Percentiles rank a stretch among this genome's conserved stretches.
These are phyloP conservation scores for Gynostemma pentaphyllum DNA, from an alignment of 306 rosid species.

Conservation along the genomic window DNA sequence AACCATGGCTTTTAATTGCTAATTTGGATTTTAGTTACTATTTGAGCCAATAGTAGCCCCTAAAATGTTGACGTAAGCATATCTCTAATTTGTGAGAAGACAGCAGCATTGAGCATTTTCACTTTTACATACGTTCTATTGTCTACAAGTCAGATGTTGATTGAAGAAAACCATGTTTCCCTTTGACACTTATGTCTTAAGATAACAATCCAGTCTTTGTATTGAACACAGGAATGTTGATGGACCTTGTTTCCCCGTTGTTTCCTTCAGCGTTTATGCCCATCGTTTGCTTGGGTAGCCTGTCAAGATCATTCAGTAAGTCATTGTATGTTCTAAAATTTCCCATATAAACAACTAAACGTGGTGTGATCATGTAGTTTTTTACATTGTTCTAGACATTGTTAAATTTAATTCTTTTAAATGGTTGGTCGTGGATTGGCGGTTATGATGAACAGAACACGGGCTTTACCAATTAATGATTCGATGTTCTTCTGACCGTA, in stretches of 20 bases:
- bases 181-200: conserved; percentile 4
- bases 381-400: neutral
- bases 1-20: neutral
- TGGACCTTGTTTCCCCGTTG: conserved; percentile 93
- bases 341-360: neutral
- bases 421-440: neutral
- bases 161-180: neutral
- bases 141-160: neutral
- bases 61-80: neutral
- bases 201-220: conserved; percentile 16
- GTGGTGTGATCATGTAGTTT: neutral
- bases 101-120: neutral
- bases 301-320: conserved; percentile 99
- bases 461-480: neutral
- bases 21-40: neutral
- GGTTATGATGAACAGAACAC: neutral
- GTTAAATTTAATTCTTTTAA: neutral
- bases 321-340: conserved; percentile 7
- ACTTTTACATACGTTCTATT: neutral
- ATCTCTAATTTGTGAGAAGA: neutral
- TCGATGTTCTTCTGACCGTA: too few species aligned
- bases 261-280: conserved; percentile 80
- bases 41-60: conserved; percentile 3
- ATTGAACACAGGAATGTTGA: conserved; percentile 74
- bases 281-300: conserved; percentile 85